Conservation (phyloP, 2,329 filamentous ascomycete species). For the Cyphellophora attinorum region DNA sequence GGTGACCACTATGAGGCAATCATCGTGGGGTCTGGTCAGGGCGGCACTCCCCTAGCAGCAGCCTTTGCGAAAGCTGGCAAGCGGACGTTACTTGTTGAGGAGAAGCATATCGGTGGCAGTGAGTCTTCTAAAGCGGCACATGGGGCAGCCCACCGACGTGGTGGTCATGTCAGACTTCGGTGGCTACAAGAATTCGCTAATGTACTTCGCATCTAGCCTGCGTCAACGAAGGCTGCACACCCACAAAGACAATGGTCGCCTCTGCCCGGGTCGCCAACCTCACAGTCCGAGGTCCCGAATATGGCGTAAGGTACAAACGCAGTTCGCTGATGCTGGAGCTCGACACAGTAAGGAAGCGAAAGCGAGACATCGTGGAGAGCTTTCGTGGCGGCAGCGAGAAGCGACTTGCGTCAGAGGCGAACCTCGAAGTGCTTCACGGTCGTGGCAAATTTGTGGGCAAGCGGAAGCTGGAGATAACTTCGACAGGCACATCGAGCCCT, state of each 20-base stretch:
- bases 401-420: slow-evolving; percentile 29
- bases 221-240: no score
- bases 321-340: slow-evolving; percentile 34
- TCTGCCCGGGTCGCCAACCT: slow-evolving; percentile 42
- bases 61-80: slow-evolving; percentile 36
- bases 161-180: no score
- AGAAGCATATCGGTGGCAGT: slow-evolving; percentile 39
- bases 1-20: slow-evolving; percentile 30
- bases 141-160: no score
- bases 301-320: slow-evolving; percentile 32
- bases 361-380: slow-evolving; percentile 43
- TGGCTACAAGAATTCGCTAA: no score
- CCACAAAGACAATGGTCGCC: slow-evolving; percentile 44
- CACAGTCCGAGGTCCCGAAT: slow-evolving; percentile 31
- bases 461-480: slow-evolving; percentile 27
- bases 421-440: slow-evolving; percentile 34
- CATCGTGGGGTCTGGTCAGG: slow-evolving; percentile 45
- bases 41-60: slow-evolving; percentile 40
- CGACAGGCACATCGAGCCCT: slow-evolving; percentile 6
- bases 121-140: no score
- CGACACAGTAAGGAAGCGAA: slow-evolving; percentile 40
- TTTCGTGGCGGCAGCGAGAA: slow-evolving; percentile 40
- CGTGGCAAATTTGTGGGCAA: slow-evolving; percentile 34
- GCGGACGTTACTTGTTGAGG: slow-evolving; percentile 39
- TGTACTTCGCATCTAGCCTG: no score